These are phyloP conservation scores for Fusarium euwallaceae DNA, from an alignment of 2,329 filamentous ascomycete species.

Conservation along the genomic window DNA sequence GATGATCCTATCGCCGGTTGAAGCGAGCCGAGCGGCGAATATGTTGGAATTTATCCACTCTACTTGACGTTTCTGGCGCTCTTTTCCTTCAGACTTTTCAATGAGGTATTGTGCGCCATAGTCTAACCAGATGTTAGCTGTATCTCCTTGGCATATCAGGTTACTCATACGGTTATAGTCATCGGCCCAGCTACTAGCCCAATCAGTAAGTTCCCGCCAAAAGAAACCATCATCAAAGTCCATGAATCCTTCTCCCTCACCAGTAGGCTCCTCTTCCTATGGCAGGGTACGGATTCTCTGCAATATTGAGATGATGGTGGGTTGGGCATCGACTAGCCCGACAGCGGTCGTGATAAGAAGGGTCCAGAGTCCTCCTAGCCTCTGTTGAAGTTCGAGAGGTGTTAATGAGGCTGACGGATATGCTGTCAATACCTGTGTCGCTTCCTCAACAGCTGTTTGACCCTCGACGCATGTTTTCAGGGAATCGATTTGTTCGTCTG, in stretches of 20 bases:
- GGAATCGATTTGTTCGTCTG: neutral
- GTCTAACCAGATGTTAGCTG: neutral
- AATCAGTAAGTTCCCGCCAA: constrained; percentile 15
- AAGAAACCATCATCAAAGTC: constrained; percentile 13
- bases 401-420: constrained; percentile 2
- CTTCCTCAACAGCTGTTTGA: neutral
- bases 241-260: constrained; percentile 13
- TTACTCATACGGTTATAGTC: constrained; percentile 10
- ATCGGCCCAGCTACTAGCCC: constrained; percentile 15
- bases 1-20: constrained; percentile 2
- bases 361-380: constrained; percentile 18
- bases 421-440: neutral
- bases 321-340: neutral
- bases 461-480: constrained; percentile 17
- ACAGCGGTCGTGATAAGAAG: constrained; percentile 18
- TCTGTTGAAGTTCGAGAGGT: constrained; percentile 21
- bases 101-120: neutral
- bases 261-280: neutral
- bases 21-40: constrained; percentile 12
- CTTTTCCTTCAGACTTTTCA: neutral
- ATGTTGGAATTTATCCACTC: constrained; percentile 14
- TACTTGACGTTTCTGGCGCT: neutral
- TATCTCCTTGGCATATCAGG: neutral
- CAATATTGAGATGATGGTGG: constrained; percentile 12
- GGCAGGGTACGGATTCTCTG: constrained; percentile 6